Evolutionary conservation across 2,329 filamentous ascomycete genomes (phyloP).

Genomic region (Colletotrichum navitas): DNA sequence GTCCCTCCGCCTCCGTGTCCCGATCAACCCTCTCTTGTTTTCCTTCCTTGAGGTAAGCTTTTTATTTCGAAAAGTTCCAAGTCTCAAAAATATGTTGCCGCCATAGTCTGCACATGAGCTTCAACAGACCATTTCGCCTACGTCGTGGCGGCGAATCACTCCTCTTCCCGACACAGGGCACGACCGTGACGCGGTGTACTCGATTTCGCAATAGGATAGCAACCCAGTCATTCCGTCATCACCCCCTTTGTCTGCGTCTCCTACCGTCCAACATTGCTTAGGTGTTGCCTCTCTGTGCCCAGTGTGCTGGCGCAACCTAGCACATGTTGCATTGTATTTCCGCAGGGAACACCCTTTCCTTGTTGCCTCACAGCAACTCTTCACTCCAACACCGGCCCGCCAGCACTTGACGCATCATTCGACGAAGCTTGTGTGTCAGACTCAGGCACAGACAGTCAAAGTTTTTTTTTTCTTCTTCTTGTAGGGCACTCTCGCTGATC

Average conservation of each 20-base stretch:
- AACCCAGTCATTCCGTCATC: not conserved
- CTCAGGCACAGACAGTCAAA: constrained; percentile 42
- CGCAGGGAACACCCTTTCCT: constrained; percentile 27
- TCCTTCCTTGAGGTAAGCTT: constrained; percentile 28
- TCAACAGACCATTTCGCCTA: constrained; percentile 1
- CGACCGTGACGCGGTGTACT: not conserved
- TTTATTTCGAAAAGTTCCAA: not conserved
- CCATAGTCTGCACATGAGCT: constrained; percentile 28
- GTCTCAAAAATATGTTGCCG: not conserved
- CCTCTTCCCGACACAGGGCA: not conserved
- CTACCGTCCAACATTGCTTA: not conserved
- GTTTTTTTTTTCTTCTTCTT: constrained; percentile 19
- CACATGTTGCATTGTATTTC: constrained; percentile 23
- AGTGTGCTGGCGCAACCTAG: constrained; percentile 13
- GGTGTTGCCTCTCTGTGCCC: constrained; percentile 2
- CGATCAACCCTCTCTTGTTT: constrained; percentile 19
- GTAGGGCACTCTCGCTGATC: constrained; percentile 27
- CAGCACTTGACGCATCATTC: constrained; percentile 39
- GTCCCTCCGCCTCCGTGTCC: constrained; percentile 11
- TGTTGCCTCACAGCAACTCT: constrained; percentile 4
- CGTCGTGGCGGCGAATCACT: not conserved
- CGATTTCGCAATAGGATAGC: not conserved
- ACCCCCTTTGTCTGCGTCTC: too few species aligned
- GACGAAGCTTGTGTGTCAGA: constrained; percentile 42
- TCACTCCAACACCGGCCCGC: constrained; percentile 31